phyloP scores from a whole-genome alignment of 495 filamentous ascomycete genomes.

The Lepraria neglecta region DNA sequence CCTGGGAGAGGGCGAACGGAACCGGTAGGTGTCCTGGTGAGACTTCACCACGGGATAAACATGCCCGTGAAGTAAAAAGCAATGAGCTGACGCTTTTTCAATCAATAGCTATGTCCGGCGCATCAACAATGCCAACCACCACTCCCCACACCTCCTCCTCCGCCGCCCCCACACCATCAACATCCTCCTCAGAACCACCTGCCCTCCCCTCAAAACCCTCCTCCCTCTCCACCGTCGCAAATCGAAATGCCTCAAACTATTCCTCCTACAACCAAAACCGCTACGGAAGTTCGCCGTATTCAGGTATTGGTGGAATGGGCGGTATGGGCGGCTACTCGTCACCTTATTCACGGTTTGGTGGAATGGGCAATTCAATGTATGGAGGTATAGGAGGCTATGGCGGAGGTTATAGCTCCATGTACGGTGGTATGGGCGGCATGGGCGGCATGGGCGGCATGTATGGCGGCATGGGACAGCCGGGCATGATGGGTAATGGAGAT shows the following conservation, averaged over 20 bases:
- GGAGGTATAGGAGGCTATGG: constrained; percentile 41
- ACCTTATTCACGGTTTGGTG: constrained; percentile 62
- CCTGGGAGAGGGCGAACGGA: constrained; percentile 80
- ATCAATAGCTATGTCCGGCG: constrained; percentile 21
- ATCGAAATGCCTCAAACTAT: constrained; percentile 76
- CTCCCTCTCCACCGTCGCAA: constrained; percentile 62
- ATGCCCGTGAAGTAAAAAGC: not conserved
- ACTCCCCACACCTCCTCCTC: constrained; percentile 37
- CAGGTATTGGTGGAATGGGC: constrained; percentile 41
- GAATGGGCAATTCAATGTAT: constrained; percentile 56
- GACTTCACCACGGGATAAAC: not conserved
- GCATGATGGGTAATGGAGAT: constrained; percentile 48
- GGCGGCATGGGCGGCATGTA: constrained; percentile 55
- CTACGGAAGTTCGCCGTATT: constrained; percentile 36
- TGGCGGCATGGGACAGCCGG: constrained; percentile 53
- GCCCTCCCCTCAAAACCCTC: constrained; percentile 75
- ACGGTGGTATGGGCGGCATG: constrained; percentile 56
- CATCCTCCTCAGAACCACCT: constrained; percentile 47
- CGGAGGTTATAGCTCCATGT: constrained; percentile 39
- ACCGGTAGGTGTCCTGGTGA: constrained; percentile 42
- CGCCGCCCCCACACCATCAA: constrained; percentile 40
- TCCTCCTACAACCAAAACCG: constrained; percentile 55
- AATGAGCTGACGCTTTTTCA: constrained; percentile 15
- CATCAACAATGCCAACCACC: constrained; percentile 22
- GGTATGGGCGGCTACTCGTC: constrained; percentile 51